phyloP scores from a whole-genome alignment of 1,284 basidiomycete species.

The Microbotryum intermedium region DNA sequence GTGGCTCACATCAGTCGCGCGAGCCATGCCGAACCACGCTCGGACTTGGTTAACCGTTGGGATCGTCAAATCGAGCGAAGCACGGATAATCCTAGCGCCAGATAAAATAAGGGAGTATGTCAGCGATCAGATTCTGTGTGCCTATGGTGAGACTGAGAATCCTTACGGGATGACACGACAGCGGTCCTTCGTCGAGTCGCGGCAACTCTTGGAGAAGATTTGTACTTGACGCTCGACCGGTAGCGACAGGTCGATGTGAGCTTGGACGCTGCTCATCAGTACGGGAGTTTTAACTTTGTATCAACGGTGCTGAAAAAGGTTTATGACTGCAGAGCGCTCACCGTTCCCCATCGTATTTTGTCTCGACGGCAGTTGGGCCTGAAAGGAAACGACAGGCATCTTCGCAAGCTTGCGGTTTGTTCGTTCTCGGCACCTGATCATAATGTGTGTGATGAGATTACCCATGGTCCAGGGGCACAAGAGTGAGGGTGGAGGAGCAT shows the following conservation, averaged over 20 bases:
- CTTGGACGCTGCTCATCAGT: conserved; percentile 50
- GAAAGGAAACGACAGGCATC: conserved; percentile 33
- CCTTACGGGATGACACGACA: conserved; percentile 56
- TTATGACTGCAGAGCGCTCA: conserved; percentile 31
- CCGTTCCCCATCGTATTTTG: conserved; percentile 83
- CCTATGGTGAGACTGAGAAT: too few species aligned
- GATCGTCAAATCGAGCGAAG: conserved; percentile 50
- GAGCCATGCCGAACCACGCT: not conserved
- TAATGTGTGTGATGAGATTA: too few species aligned
- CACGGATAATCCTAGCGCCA: conserved; percentile 50
- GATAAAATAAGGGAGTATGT: conserved; percentile 7
- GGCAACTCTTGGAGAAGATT: conserved; percentile 74
- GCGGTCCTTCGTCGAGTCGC: conserved; percentile 68
- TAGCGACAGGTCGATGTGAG: conserved; percentile 56
- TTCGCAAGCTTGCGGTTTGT: conserved; percentile 43
- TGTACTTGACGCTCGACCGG: conserved; percentile 48
- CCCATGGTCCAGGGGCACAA: too few species aligned
- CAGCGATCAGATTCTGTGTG: too few species aligned
- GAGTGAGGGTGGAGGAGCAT: too few species aligned
- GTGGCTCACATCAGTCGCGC: conserved; percentile 1
- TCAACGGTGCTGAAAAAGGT: too few species aligned
- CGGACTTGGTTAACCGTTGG: too few species aligned
- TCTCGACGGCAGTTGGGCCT: conserved; percentile 64
- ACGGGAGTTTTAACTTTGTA: not conserved
- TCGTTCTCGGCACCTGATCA: conserved; percentile 40